Conservation (phyloP, 2,329 filamentous ascomycete species). For the Fusarium solani-melongenae region DNA sequence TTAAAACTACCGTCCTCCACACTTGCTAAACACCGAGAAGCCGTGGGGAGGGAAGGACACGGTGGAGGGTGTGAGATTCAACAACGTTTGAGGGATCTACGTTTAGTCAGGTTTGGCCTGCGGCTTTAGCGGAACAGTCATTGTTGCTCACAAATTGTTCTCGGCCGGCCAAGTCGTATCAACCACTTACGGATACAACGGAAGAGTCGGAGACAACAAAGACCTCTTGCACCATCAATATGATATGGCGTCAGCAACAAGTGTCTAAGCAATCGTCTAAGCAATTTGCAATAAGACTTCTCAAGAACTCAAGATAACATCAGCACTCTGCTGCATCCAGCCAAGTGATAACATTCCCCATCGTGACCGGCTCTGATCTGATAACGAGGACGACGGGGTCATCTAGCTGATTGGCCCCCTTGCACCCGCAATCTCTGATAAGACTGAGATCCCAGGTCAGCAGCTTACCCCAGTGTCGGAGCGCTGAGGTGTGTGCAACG, state of each 20-base stretch:
- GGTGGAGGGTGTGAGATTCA: not conserved
- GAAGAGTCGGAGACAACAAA: constrained; percentile 1
- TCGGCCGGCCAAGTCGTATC: not conserved
- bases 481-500: not conserved
- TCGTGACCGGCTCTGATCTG: not conserved
- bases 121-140: constrained; percentile 3
- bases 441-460: constrained; percentile 22
- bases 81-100: constrained; percentile 9
- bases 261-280: not conserved
- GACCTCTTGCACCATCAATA: not conserved
- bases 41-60: not conserved
- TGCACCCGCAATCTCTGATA: constrained; percentile 2
- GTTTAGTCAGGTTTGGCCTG: not conserved
- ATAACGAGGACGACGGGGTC: not conserved
- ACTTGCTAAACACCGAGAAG: constrained; percentile 3
- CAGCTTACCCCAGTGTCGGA: constrained; percentile 15
- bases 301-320: constrained; percentile 7
- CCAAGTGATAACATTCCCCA: constrained; percentile 20
- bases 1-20: constrained; percentile 4
- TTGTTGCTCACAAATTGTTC: not conserved
- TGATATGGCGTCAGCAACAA: not conserved
- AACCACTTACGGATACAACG: not conserved
- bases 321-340: not conserved
- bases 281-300: not conserved
- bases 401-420: not conserved